Conservation (phyloP, 306 rosid genomes). For the Dryas alaskensis region DNA sequence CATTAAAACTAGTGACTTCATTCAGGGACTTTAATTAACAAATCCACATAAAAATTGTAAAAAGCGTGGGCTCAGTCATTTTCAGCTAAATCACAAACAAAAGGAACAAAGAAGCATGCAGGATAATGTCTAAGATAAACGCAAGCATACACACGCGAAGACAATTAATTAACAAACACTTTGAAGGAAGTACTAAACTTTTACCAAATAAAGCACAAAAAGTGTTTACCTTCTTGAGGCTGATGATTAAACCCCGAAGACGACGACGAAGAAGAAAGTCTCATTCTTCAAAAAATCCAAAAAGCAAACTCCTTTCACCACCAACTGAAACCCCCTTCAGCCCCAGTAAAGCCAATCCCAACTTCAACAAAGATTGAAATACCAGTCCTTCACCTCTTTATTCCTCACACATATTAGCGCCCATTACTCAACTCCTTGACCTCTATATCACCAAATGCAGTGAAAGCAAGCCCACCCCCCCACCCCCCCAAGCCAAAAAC, state of each 20-base stretch:
- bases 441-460: slow-evolving; percentile 24
- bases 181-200: slow-evolving; percentile 6
- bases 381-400: background rate
- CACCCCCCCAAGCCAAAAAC: slow-evolving; percentile 32
- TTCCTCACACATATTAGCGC: slow-evolving; percentile 6
- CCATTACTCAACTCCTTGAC: slow-evolving; percentile 15
- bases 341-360: slow-evolving; percentile 27
- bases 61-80: background rate
- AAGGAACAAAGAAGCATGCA: background rate
- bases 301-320: slow-evolving; percentile 18
- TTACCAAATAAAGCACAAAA: slow-evolving; percentile 15
- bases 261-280: slow-evolving; percentile 43
- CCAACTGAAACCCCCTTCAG: slow-evolving; percentile 25
- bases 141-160: background rate
- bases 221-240: slow-evolving; percentile 47
- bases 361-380: slow-evolving; percentile 20
- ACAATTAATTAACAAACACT: background rate
- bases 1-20: no score
- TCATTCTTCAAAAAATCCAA: slow-evolving; percentile 36
- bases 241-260: slow-evolving; percentile 49
- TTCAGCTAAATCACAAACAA: slow-evolving; percentile 1
- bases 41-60: background rate
- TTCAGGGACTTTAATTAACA: slow-evolving; percentile 2
- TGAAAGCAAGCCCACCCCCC: slow-evolving; percentile 30
- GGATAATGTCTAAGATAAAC: background rate